Conservation (phyloP, 768 basidiomycete species). For the Mycena capillaripes region DNA sequence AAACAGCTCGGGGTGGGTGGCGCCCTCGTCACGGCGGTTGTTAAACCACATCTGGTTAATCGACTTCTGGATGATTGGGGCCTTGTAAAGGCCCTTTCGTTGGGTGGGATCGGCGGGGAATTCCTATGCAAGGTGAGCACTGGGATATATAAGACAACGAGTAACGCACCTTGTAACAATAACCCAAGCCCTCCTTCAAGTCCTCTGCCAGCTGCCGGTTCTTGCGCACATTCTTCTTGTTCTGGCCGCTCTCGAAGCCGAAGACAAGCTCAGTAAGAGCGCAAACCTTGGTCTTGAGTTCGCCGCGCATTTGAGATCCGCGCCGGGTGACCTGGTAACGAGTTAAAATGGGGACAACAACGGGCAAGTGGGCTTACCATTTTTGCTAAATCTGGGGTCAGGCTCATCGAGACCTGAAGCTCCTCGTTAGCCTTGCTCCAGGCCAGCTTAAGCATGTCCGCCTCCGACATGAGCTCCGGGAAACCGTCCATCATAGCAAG, state of each 20-base stretch:
- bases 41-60: conserved; percentile 44
- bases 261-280: too few species aligned
- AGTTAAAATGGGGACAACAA: too few species aligned
- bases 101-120: background rate
- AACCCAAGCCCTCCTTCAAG: too few species aligned
- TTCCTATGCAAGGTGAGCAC: background rate
- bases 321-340: too few species aligned
- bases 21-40: conserved; percentile 43
- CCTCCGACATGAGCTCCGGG: conserved; percentile 36
- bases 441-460: conserved; percentile 3
- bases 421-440: background rate
- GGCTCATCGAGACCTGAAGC: conserved; percentile 9
- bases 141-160: too few species aligned
- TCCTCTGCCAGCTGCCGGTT: too few species aligned
- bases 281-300: too few species aligned
- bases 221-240: too few species aligned
- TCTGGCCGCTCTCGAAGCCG: too few species aligned
- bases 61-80: conserved; percentile 42
- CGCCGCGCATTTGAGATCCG: too few species aligned
- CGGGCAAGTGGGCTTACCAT: conserved; percentile 18
- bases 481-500: conserved; percentile 40
- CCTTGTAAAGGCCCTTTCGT: too few species aligned
- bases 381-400: conserved; percentile 34
- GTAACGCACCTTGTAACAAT: too few species aligned
- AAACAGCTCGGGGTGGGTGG: conserved; percentile 38